Percentiles rank a stretch among this genome's conserved stretches.
Conservation (phyloP, 768 basidiomycete genomes). For the Russula ochroleuca region DNA sequence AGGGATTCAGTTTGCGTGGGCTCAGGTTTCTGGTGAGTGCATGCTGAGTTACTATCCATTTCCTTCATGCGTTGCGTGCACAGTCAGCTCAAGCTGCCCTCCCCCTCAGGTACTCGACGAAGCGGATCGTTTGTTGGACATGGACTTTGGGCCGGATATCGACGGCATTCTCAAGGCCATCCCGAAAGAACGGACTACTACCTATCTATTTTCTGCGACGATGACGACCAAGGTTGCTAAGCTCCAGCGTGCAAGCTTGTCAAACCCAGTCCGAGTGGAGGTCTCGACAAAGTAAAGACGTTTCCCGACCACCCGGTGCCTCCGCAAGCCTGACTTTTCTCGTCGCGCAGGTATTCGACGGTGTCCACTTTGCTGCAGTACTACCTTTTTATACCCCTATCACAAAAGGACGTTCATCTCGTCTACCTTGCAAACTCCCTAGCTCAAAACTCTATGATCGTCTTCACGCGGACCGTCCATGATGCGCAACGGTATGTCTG, state of each 20-base stretch:
- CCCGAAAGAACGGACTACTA: conserved; percentile 88
- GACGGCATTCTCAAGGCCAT: conserved; percentile 96
- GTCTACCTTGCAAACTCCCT: conserved; percentile 85
- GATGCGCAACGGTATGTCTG: conserved; percentile 72
- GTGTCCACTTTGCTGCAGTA: conserved; percentile 94
- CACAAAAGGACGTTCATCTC: conserved; percentile 88
- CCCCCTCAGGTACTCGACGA: conserved; percentile 84
- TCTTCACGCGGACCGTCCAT: conserved; percentile 93
- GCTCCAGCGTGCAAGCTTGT: conserved; percentile 87
- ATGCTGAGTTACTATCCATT: not conserved
- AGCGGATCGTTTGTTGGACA: conserved; percentile 90
- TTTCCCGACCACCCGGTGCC: not conserved
- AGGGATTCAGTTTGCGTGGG: conserved; percentile 84
- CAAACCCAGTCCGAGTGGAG: conserved; percentile 90
- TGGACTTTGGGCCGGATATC: conserved; percentile 94
- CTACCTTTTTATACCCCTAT: conserved; percentile 88
- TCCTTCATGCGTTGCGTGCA: not conserved
- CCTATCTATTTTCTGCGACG: conserved; percentile 95
- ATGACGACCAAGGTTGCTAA: conserved; percentile 99
- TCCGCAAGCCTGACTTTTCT: not conserved
- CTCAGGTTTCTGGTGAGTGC: conserved; percentile 81
- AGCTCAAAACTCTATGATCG: conserved; percentile 88
- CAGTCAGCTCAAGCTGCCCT: not conserved
- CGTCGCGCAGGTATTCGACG: conserved; percentile 76
- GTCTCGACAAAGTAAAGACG: conserved; percentile 80